These are phyloP conservation scores for Puccinia horiana DNA, from an alignment of 1,284 basidiomycete species.

Conservation along the genomic window DNA sequence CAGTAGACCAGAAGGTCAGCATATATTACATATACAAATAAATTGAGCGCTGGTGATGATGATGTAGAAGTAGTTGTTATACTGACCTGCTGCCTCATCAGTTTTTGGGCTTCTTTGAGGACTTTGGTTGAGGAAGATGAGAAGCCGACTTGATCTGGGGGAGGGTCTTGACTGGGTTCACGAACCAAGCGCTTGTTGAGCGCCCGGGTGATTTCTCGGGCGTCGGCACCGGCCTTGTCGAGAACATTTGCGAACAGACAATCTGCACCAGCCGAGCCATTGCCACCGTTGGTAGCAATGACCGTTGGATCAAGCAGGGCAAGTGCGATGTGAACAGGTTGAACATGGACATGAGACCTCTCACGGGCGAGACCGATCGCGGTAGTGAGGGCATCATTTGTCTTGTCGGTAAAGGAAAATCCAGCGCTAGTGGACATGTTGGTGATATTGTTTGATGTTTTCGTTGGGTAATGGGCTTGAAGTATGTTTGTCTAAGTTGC, in stretches of 20 bases:
- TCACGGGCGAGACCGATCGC: conserved; percentile 50
- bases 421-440: conserved; percentile 22
- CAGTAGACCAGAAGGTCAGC: too few species aligned
- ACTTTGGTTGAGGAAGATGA: conserved; percentile 69
- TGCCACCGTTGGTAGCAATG: conserved; percentile 23
- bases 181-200: conserved; percentile 60
- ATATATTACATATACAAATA: too few species aligned
- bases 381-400: conserved; percentile 40
- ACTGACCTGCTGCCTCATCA: conserved; percentile 74
- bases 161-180: conserved; percentile 77
- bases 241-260: conserved; percentile 52
- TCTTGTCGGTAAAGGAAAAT: conserved; percentile 50
- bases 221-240: conserved; percentile 59
- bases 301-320: conserved; percentile 58
- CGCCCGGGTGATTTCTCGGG: conserved; percentile 57
- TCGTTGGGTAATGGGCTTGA: background rate
- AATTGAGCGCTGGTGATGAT: background rate
- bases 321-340: conserved; percentile 59
- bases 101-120: conserved; percentile 73
- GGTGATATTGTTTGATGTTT: background rate
- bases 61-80: background rate
- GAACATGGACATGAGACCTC: conserved; percentile 54
- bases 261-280: conserved; percentile 51
- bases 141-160: conserved; percentile 75
- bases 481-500: background rate